Base-by-base conservation (phyloP, 2,329 filamentous ascomycete species). In the Orbilia blumenaviensis region DNA sequence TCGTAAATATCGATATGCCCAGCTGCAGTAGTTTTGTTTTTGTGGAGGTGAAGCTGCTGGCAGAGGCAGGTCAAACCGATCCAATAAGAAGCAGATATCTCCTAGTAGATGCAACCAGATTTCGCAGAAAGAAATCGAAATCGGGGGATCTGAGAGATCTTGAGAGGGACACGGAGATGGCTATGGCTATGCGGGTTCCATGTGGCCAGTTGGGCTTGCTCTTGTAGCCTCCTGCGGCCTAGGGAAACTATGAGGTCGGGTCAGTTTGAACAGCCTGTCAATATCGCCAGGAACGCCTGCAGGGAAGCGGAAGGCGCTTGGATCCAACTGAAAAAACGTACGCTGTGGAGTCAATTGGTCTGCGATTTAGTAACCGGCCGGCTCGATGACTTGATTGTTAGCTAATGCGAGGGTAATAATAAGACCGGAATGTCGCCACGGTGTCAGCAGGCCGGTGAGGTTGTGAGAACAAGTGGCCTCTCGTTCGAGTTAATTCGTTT, bases 401-500 rank as follows among this genome's bases (percentile, higher is more conserved):
- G 52, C 52, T 36, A 67, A 54, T 48, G 34, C 21, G 27, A 54
- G 36, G 18, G 41, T 23, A 48, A 58, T 34, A 46, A 25, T 27
- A 42, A 41, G 62, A 14, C 44, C 56, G 29, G 69, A 63, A 66
- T 63, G 46, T 69, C 72, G 72, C 72, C 72, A 76, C 72, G 72
- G 64, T 76, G 72, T 58, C 72, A 76, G 71, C 56, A 66, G 69
- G 50, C 54, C 18, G 29, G 61, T 63, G 66, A 50, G 56, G 38
- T 61, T 60, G 58, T 76, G 64, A 42, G 64, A 76, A 69, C 64
- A 76, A 66, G 72, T 76, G 72, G 72, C 72, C 72, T 76, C 72
- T 76, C 72, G 56, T 42, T 56, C 63, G n/a, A n/a, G n/a, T 69
- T 3, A 6, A 14, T 46, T 46, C 56, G 62, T 68, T 66, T 58